These are phyloP conservation scores for Ceratonia siliqua DNA, from an alignment of 306 rosid genomes.

Conservation along the genomic window DNA sequence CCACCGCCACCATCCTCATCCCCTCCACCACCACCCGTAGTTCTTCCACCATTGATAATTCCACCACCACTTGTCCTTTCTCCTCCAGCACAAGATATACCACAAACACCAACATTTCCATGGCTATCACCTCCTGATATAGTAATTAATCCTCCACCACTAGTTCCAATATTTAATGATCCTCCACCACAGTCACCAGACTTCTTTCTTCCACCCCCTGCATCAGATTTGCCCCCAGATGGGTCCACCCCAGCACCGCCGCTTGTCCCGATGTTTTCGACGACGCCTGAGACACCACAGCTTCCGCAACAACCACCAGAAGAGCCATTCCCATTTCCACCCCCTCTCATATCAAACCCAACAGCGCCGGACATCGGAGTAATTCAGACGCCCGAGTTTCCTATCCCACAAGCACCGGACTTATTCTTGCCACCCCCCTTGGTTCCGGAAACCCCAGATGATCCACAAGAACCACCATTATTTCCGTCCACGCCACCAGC, in stretches of 20 bases:
- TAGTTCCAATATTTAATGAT: too few species aligned
- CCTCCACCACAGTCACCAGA: conserved; percentile 41
- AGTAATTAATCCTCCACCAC: conserved; percentile 24
- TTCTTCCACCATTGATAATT: conserved; percentile 33
- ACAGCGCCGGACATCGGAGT: conserved; percentile 38
- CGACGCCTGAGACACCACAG: conserved; percentile 39
- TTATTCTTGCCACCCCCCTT: not conserved
- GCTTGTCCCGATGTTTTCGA: conserved; percentile 42
- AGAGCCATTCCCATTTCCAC: conserved; percentile 42
- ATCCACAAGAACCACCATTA: not conserved
- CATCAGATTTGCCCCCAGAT: conserved; percentile 32
- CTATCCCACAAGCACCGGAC: not conserved
- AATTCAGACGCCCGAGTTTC: conserved; percentile 1
- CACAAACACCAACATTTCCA: conserved; percentile 50
- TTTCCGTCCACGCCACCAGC: not conserved
- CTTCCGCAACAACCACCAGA: conserved; percentile 39
- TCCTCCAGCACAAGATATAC: conserved; percentile 40
- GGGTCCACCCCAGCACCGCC: conserved; percentile 48
- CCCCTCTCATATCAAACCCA: conserved; percentile 44
- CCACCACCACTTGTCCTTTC: conserved; percentile 53
- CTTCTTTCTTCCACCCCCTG: conserved; percentile 44
- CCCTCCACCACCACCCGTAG: conserved; percentile 31
- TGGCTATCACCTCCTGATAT: conserved; percentile 49
- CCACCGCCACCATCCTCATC: conserved; percentile 29
- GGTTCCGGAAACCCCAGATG: not conserved